Evolutionary conservation across 164 flowering plant species (phyloP).

Genomic region (Magnolia sinica): DNA sequence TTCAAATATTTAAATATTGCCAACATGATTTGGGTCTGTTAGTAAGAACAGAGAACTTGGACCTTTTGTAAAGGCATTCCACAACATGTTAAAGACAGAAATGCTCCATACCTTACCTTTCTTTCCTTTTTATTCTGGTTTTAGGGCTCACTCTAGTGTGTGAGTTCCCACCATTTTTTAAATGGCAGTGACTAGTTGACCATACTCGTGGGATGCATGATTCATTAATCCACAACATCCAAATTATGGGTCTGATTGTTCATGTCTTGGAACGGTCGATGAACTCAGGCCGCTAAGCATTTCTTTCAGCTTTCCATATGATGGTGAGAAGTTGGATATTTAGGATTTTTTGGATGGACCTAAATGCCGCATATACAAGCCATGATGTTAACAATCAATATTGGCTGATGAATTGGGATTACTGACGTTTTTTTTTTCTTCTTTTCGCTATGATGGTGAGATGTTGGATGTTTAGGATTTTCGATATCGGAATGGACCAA

Average conservation of each 20-base stretch:
- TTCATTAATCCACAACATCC: neutral
- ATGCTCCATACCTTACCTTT: constrained; percentile 40
- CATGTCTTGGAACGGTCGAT: neutral
- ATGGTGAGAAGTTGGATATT: neutral
- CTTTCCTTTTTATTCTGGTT: neutral
- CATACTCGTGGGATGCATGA: neutral
- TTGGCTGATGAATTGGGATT: neutral
- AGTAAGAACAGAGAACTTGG: constrained; percentile 54
- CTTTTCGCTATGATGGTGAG: no score
- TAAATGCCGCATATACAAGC: neutral
- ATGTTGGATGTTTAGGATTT: no score
- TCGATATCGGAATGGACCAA: no score
- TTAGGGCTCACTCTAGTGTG: neutral
- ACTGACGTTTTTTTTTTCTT: neutral
- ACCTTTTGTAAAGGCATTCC: constrained; percentile 42
- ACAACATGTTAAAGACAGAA: constrained; percentile 47
- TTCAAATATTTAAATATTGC: constrained; percentile 5
- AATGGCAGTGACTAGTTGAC: neutral
- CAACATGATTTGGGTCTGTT: constrained; percentile 44
- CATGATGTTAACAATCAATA: no score
- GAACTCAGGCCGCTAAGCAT: no score
- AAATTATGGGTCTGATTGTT: neutral
- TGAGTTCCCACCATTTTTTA: neutral
- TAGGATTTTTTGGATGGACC: neutral
- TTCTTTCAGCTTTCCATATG: no score